Conservation (phyloP, 1,139 yeast genomes). For the Eremothecium sinecaudum region DNA sequence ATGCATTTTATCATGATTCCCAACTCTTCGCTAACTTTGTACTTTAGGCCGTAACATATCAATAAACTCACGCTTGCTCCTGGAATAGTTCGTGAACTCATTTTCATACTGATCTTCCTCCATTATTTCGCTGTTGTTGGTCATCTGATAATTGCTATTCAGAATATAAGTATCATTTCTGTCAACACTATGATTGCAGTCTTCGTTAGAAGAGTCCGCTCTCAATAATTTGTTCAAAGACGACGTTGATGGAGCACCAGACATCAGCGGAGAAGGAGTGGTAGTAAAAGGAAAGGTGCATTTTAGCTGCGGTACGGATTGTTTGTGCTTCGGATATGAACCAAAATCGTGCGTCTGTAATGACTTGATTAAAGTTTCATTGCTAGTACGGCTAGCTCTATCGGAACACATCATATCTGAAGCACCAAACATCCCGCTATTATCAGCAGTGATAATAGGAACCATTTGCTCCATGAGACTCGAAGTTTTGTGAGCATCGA, state of each 20-base stretch:
- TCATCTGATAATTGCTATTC: slow-evolving; percentile 31
- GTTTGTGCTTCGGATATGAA: slow-evolving; percentile 32
- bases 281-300: slow-evolving; percentile 16
- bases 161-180: slow-evolving; percentile 22
- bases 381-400: slow-evolving; percentile 8
- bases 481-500: slow-evolving; percentile 17
- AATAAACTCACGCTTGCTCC: slow-evolving; percentile 33
- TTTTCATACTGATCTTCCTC: slow-evolving; percentile 37
- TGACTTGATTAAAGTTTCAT: slow-evolving; percentile 19
- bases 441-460: slow-evolving; percentile 21
- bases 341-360: slow-evolving; percentile 26
- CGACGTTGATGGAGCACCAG: slow-evolving; percentile 1
- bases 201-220: slow-evolving; percentile 2
- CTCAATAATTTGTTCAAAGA: slow-evolving; percentile 10
- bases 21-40: not conserved
- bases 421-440: not conserved
- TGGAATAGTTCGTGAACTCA: slow-evolving; percentile 34
- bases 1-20: too few species aligned
- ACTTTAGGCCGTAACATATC: slow-evolving; percentile 33
- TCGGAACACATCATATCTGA: slow-evolving; percentile 5
- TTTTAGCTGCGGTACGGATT: slow-evolving; percentile 16
- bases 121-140: slow-evolving; percentile 29
- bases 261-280: slow-evolving; percentile 12
- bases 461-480: slow-evolving; percentile 27
- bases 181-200: slow-evolving; percentile 5